phyloP scores from a whole-genome alignment of 345 rosid species.

The Physaria fendleri region DNA sequence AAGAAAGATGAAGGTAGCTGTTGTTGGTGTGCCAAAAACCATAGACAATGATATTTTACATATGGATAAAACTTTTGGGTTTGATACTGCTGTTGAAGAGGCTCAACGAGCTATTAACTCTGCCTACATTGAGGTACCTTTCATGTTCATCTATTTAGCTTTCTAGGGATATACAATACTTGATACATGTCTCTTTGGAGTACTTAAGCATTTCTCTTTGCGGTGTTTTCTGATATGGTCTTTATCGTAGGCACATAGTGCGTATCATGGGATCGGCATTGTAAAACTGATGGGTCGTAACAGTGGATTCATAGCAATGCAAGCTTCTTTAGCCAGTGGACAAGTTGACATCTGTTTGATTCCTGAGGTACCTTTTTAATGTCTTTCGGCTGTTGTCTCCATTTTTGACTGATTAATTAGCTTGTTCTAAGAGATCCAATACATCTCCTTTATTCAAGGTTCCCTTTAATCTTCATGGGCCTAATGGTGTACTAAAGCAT shows the following conservation, averaged over 20 bases:
- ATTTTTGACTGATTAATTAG: too few species aligned
- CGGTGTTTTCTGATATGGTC: neutral
- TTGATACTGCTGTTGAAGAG: slow-evolving; percentile 98
- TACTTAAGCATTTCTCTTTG: neutral
- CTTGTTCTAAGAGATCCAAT: slow-evolving; percentile 4
- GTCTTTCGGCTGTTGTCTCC: too few species aligned
- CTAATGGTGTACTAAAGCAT: slow-evolving; percentile 85
- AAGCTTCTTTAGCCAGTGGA: slow-evolving; percentile 94
- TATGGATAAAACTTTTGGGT: slow-evolving; percentile 98
- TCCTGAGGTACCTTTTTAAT: slow-evolving; percentile 99
- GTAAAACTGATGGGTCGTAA: slow-evolving; percentile 99
- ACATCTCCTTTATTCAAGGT: slow-evolving; percentile 39
- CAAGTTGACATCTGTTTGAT: slow-evolving; percentile 96
- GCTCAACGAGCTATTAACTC: slow-evolving; percentile 97
- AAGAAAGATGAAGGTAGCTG: slow-evolving; percentile 67
- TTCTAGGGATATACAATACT: neutral
- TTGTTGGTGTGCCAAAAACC: slow-evolving; percentile 98
- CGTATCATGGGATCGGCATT: slow-evolving; percentile 89
- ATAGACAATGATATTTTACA: slow-evolving; percentile 91
- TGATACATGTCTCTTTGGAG: slow-evolving; percentile 5
- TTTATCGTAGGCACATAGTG: slow-evolving; percentile 74
- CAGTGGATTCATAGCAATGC: slow-evolving; percentile 99
- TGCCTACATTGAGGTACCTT: slow-evolving; percentile 87
- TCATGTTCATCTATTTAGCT: neutral
- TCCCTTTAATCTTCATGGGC: slow-evolving; percentile 79